Evolutionary conservation across 176 grass and related monocot genomes (phyloP), one percentile per base, ranked within the genome.

Genomic region (Oropetium thomaeum): DNA sequence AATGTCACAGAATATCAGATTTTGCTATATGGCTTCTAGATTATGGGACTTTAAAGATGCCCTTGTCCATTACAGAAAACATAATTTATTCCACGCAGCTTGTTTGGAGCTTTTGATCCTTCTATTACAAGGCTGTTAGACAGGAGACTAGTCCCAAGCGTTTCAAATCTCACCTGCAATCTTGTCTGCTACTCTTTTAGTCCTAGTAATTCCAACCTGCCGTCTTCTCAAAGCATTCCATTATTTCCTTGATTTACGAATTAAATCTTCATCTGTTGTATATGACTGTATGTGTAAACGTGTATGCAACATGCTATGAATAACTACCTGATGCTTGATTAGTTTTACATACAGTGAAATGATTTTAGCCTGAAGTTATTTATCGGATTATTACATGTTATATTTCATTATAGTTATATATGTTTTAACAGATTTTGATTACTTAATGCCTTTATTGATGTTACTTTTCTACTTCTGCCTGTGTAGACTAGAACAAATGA

Each of bases 401-500:
- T 76, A 53, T 17, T 28, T 58, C 9, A 61, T 60, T 80, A 39
- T 67, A 58, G 19, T 67, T 69, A 72, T 30, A 13, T 44, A 41
- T 65, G 17, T 81, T 62, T 73, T 45, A n/a, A 41, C 70, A 53
- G 19, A 12, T 67, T 31, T 19, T 63, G 33, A 34, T 61, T 16
- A 1, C 7, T 2, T 31, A 16, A 53, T 65, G 27, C 31, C 30
- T 84, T 84, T 66, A 61, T 38, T 67, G 25, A 52, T 68, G 13
- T 37, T 62, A 45, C 19, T 48, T 33, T 71, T 75, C 54, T 78
- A 32, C n/a, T 81, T 94, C 41, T 59, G 27, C 62, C 82, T 60
- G 72, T 76, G 40, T 69, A 93, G 95, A 97, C 95, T 51, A 89
- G 91, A 85, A 91, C 86, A 80, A 81, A 92, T 53, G 95, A 86